phyloP scores from a whole-genome alignment of 1,139 yeast genomes.

The Spathaspora sp. region DNA sequence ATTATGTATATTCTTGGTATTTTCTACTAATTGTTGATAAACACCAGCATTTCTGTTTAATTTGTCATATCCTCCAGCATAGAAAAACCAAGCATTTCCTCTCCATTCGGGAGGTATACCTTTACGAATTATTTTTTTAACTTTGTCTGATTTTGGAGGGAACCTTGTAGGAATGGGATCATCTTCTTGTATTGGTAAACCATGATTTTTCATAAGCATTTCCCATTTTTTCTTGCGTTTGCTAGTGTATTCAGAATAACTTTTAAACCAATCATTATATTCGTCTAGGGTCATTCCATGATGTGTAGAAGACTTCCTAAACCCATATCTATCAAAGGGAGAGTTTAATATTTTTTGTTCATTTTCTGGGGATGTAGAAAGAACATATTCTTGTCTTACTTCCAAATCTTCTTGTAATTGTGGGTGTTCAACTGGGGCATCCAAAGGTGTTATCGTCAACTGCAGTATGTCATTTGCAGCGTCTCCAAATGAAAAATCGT shows the following conservation, averaged over 20 bases:
- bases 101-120: conserved; percentile 98
- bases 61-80: conserved; percentile 86
- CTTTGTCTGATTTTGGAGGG: conserved; percentile 81
- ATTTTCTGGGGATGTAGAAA: conserved; percentile 12
- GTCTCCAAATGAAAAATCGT: conserved; percentile 9
- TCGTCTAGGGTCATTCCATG: conserved; percentile 47
- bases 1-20: conserved; percentile 50
- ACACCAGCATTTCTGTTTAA: conserved; percentile 68
- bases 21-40: conserved; percentile 63
- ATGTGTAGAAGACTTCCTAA: conserved; percentile 60
- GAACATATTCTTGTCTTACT: conserved; percentile 14
- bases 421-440: neutral
- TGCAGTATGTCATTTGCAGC: neutral
- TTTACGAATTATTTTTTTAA: conserved; percentile 78
- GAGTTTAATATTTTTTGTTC: conserved; percentile 24
- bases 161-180: conserved; percentile 49
- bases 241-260: conserved; percentile 60
- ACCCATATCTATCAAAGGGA: conserved; percentile 79
- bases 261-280: conserved; percentile 73
- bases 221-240: conserved; percentile 79
- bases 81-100: conserved; percentile 95
- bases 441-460: neutral
- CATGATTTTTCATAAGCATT: conserved; percentile 60
- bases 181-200: conserved; percentile 45
- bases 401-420: conserved; percentile 1